These are phyloP conservation scores for Aegilops sharonensis DNA, from an alignment of 176 grass and related monocot species.

Conservation along the genomic window DNA sequence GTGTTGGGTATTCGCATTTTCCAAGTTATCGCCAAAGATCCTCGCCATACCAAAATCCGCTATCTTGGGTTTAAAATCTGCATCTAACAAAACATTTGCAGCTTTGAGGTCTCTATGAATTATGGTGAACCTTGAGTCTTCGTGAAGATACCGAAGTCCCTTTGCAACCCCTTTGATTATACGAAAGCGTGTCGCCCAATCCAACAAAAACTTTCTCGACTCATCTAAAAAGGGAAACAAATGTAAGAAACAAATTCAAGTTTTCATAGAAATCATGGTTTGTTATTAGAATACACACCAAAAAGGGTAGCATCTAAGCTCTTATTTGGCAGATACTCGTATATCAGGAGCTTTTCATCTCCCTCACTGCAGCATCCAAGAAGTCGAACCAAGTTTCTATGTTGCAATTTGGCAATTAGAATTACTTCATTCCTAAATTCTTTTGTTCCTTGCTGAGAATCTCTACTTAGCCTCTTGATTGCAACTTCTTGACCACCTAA, in stretches of 20 bases:
- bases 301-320: constrained; percentile 37
- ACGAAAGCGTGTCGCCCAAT: constrained; percentile 38
- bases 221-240: neutral
- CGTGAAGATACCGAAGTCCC: constrained; percentile 58
- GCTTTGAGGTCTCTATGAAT: constrained; percentile 57
- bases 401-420: constrained; percentile 38
- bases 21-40: constrained; percentile 40
- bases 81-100: constrained; percentile 46
- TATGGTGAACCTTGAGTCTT: constrained; percentile 49
- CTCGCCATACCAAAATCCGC: constrained; percentile 63
- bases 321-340: constrained; percentile 36
- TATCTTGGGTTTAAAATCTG: constrained; percentile 51
- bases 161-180: constrained; percentile 45
- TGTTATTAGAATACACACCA: neutral
- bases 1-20: constrained; percentile 33
- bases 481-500: constrained; percentile 34
- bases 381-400: constrained; percentile 40
- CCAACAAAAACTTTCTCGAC: neutral
- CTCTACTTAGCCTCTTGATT: constrained; percentile 39
- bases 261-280: neutral
- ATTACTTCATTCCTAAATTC: constrained; percentile 39
- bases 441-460: constrained; percentile 34
- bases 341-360: constrained; percentile 45
- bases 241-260: neutral
- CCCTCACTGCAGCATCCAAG: constrained; percentile 28